Conservation (phyloP, 371 early-diverging fungal genomes). For the Actinomortierella wolfii region DNA sequence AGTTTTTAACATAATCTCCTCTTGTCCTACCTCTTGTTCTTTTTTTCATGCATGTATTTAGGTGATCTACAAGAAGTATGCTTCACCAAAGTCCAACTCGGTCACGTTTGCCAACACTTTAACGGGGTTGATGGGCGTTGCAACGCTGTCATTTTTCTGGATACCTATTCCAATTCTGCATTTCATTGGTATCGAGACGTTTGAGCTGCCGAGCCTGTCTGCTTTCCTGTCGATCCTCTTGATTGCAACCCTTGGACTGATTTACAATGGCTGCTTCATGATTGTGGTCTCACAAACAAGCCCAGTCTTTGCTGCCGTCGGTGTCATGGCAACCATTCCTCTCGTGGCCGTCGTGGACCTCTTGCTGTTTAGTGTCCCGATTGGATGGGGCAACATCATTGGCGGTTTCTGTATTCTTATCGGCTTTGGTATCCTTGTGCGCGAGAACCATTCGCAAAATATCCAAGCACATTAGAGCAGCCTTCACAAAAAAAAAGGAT, state of each 20-base stretch:
- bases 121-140: conserved; percentile 68
- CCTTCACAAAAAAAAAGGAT: no score
- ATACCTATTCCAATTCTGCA: conserved; percentile 77
- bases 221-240: conserved; percentile 60
- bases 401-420: conserved; percentile 46
- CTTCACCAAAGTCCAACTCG: conserved; percentile 55
- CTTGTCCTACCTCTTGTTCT: neutral
- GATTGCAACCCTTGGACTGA: conserved; percentile 73
- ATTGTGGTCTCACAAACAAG: conserved; percentile 76
- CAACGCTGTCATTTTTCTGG: conserved; percentile 69
- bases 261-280: conserved; percentile 82
- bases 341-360: conserved; percentile 64
- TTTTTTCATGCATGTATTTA: conserved; percentile 59
- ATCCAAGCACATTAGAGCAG: no score
- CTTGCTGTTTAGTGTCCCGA: conserved; percentile 22
- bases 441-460: conserved; percentile 16
- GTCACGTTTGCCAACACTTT: conserved; percentile 68
- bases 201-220: conserved; percentile 61
- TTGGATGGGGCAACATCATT: conserved; percentile 37
- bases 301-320: conserved; percentile 84
- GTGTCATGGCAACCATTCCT: conserved; percentile 84
- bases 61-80: conserved; percentile 81
- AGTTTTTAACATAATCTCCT: no score
- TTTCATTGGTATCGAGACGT: conserved; percentile 62
- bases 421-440: conserved; percentile 45